Percentiles rank a stretch among this genome's conserved stretches.
Conservation (phyloP, 768 basidiomycete species). For the Lentinula sp. region DNA sequence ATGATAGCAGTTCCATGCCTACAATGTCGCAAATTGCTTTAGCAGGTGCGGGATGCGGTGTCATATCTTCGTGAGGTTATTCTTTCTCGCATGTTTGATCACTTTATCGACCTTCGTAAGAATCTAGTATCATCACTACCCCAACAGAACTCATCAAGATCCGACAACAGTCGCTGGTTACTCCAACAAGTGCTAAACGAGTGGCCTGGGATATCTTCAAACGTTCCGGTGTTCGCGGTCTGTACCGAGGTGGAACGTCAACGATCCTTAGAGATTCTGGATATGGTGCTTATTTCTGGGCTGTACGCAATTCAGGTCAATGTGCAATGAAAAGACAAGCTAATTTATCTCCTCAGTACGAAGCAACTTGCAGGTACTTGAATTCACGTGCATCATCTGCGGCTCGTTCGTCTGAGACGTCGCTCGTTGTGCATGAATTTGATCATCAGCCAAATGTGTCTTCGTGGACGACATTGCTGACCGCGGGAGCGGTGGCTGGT, state of each 20-base stretch:
- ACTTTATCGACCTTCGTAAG: background rate
- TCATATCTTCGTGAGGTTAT: constrained; percentile 65
- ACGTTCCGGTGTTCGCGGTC: constrained; percentile 51
- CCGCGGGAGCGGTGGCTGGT: constrained; percentile 76
- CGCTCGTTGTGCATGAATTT: constrained; percentile 33
- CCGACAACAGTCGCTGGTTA: constrained; percentile 59
- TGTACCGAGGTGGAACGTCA: constrained; percentile 72
- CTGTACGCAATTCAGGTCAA: constrained; percentile 40
- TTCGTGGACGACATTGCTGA: constrained; percentile 53
- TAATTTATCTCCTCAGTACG: constrained; percentile 36
- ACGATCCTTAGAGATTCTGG: constrained; percentile 76
- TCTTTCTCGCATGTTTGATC: background rate
- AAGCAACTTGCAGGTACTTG: constrained; percentile 53
- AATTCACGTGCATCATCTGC: constrained; percentile 17
- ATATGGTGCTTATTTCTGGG: constrained; percentile 82
- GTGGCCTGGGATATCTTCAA: constrained; percentile 54
- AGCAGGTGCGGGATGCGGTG: constrained; percentile 77
- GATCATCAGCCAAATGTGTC: constrained; percentile 28
- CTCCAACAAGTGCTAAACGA: constrained; percentile 39
- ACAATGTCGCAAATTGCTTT: constrained; percentile 66
- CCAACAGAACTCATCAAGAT: constrained; percentile 90
- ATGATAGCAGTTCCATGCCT: constrained; percentile 40
- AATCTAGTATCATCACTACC: constrained; percentile 60
- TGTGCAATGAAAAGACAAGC: background rate
- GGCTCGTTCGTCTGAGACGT: constrained; percentile 17